Conservation (phyloP, 495 filamentous ascomycete species). For the Penicillium lividum region DNA sequence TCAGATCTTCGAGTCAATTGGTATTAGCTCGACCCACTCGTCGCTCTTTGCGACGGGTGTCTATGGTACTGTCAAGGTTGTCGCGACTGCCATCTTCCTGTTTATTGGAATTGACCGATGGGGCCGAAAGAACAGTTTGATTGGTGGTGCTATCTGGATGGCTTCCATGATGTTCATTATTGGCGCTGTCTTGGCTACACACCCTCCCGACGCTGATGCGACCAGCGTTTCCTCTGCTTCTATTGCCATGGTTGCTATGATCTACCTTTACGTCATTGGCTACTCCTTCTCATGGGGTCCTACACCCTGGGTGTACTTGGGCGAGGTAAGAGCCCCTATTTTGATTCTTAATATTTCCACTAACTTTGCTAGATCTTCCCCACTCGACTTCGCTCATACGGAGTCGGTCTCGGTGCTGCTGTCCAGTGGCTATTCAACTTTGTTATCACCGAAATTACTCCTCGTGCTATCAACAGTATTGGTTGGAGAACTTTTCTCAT, state of each 20-base stretch:
- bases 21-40: slow-evolving; percentile 42
- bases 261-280: slow-evolving; percentile 55
- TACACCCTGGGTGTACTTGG: slow-evolving; percentile 54
- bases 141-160: slow-evolving; percentile 70
- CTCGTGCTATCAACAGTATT: slow-evolving; percentile 45
- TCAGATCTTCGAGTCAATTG: slow-evolving; percentile 52
- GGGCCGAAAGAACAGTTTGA: slow-evolving; percentile 64
- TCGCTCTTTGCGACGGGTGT: slow-evolving; percentile 54
- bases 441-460: slow-evolving; percentile 42
- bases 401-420: slow-evolving; percentile 68
- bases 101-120: slow-evolving; percentile 68
- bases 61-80: slow-evolving; percentile 55
- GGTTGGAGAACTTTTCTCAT: slow-evolving; percentile 57
- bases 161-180: slow-evolving; percentile 73
- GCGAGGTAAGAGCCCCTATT: slow-evolving; percentile 34
- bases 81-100: slow-evolving; percentile 61
- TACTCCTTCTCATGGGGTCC: slow-evolving; percentile 47
- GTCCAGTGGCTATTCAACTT: slow-evolving; percentile 50
- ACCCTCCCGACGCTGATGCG: slow-evolving; percentile 38
- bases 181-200: slow-evolving; percentile 60
- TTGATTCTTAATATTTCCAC: background rate
- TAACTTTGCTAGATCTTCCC: slow-evolving; percentile 62
- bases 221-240: slow-evolving; percentile 38
- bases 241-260: slow-evolving; percentile 53
- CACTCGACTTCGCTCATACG: slow-evolving; percentile 67